Conservation (phyloP, 352 stramenopile species). For the Phytophthora niederhauseri region DNA sequence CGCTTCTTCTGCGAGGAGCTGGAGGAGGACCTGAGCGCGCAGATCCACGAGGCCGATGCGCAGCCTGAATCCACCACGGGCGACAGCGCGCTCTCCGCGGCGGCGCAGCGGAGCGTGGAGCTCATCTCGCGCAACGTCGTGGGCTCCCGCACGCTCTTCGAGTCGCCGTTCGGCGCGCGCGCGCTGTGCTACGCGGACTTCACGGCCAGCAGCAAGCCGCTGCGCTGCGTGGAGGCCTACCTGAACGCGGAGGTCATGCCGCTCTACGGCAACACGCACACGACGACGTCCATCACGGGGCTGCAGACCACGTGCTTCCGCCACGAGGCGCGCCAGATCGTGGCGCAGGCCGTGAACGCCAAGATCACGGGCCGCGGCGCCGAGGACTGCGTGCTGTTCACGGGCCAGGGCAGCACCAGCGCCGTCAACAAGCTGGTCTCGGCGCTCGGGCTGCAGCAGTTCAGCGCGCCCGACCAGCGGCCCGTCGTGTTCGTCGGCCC, state of each 20-base stretch:
- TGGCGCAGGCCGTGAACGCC: constrained; percentile 91
- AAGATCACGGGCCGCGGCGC: constrained; percentile 89
- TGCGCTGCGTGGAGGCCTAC: constrained; percentile 92
- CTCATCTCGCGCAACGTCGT: constrained; percentile 57
- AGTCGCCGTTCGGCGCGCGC: constrained; percentile 69
- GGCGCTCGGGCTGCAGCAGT: constrained; percentile 62
- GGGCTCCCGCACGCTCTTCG: constrained; percentile 52
- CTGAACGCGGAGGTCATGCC: constrained; percentile 89
- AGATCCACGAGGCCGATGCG: constrained; percentile 35
- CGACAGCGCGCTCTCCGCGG: constrained; percentile 10
- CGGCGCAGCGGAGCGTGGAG: constrained; percentile 33
- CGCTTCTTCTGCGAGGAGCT: constrained; percentile 86
- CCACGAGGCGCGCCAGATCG: constrained; percentile 94
- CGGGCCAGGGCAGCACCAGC: constrained; percentile 83
- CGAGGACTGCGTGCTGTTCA: constrained; percentile 97
- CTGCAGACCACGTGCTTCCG: constrained; percentile 94
- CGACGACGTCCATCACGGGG: constrained; percentile 81
- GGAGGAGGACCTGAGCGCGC: constrained; percentile 60
- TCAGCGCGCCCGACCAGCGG: constrained; percentile 14
- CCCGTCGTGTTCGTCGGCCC: constrained; percentile 93
- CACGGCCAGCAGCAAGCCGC: constrained; percentile 91
- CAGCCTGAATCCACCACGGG: not conserved
- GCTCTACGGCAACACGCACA: constrained; percentile 98
- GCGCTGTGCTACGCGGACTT: constrained; percentile 96
- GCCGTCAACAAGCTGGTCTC: constrained; percentile 84